Evolutionary conservation across 306 rosid species (phyloP), one percentile per base, ranked within the genome.

Genomic region (Dalbergia cultrata): DNA sequence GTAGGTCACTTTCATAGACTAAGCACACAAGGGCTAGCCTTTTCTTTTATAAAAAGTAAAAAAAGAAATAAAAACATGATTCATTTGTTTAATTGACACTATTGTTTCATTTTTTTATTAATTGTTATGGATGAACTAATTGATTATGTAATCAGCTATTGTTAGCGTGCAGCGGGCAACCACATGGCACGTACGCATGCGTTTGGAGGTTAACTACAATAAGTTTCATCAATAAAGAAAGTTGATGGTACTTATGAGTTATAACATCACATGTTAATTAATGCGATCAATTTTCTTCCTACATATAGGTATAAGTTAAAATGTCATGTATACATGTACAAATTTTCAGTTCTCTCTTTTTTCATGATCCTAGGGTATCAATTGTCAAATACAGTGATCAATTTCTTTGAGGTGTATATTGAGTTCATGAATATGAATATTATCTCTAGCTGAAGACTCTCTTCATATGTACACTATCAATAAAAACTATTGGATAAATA

Each of bases 181-280:
- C 86, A 79, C 50, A 79, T 79, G 74, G 80, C 82, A 74, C 74
- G 65, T 81, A 74, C 18, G 54, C 86, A 79, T 79, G 78, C 77
- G 37, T 70, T 47, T 18, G 5, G 58, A 59, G 61, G 59, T 86
- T 50, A 18, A 63, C 13, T 56, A 62, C 49, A 69, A 63, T 22
- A 70, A 21, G 45, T 72, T 78, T 78, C 64, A 74, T 64, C 45
- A 22, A 70, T 17, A 22, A 64, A 65, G 5, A 33, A 74, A 57
- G 68, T 80, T 37, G 41, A 14, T 26, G 52, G 41, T 67, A 44
- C 35, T 53, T 22, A 61, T 34, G 16, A 16, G 13, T 68, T 49
- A 45, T 11, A 26, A 39, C 43, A 80, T 50, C 47, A 70, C 18
- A 64, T 37, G 47, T 19, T 56, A 56, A 45, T 19, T 56, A 56